These are phyloP conservation scores for Neofusicoccum umdonicola DNA, from an alignment of 2,329 filamentous ascomycete species.

Conservation along the genomic window DNA sequence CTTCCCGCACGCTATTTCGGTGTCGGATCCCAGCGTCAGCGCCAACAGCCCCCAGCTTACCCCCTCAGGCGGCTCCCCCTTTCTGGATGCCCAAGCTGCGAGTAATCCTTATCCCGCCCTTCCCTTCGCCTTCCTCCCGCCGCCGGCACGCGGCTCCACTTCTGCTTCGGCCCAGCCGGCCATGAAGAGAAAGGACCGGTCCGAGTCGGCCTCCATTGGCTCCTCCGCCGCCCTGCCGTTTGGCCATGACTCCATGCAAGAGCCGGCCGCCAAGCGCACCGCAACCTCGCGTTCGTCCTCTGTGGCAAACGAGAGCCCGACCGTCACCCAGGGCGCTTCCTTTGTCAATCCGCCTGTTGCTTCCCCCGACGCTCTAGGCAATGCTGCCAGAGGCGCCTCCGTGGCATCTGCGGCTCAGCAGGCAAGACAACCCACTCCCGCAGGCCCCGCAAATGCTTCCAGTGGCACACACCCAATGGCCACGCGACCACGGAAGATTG, in stretches of 20 bases:
- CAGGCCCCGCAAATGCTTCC: not conserved
- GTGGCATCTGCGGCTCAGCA: conserved; percentile 20
- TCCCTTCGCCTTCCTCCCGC: not conserved
- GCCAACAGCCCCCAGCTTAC: not conserved
- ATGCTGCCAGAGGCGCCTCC: conserved; percentile 4
- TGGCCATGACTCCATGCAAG: not conserved
- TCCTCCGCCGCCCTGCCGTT: not conserved
- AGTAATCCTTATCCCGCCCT: not conserved
- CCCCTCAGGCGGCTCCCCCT: not conserved
- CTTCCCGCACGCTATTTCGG: conserved; percentile 32
- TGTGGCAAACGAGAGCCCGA: conserved; percentile 1
- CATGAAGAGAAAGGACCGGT: conserved; percentile 16
- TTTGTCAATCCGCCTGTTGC: not conserved
- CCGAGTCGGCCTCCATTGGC: conserved; percentile 4
- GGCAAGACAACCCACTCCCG: not conserved
- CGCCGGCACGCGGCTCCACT: not conserved
- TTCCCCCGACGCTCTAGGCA: not conserved
- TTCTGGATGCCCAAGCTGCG: not conserved
- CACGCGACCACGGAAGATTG: conserved; percentile 3
- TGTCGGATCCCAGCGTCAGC: not conserved
- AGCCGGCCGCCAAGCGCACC: conserved; percentile 7
- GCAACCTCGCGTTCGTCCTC: conserved; percentile 6
- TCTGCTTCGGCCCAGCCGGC: not conserved
- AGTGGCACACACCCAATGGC: not conserved
- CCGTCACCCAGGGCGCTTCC: not conserved